phyloP scores from a whole-genome alignment of 192 early-diverging fungal genomes.

The Coemansia reversa region DNA sequence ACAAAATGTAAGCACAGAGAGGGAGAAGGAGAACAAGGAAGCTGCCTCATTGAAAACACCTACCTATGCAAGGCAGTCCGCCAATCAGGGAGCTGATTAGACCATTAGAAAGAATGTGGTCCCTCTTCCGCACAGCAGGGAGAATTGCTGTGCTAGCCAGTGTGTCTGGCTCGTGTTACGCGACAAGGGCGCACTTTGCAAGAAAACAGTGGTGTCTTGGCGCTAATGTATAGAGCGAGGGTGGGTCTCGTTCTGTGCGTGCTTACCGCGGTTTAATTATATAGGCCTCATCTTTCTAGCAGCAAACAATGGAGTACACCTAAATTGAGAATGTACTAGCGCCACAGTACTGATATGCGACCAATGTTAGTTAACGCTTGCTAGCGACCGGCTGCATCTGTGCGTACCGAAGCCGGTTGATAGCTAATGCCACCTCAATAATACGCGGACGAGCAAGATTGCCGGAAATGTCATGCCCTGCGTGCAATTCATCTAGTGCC shows the following conservation, averaged over 20 bases:
- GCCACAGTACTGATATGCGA: neutral
- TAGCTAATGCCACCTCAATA: conserved; percentile 54
- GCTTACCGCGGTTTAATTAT: neutral
- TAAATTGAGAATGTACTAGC: neutral
- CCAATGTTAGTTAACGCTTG: neutral
- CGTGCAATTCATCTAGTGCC: conserved; percentile 33
- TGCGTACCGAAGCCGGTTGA: conserved; percentile 48
- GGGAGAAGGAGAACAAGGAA: conserved; percentile 13
- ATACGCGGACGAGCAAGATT: conserved; percentile 52
- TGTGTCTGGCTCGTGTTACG: neutral
- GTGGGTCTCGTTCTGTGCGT: neutral
- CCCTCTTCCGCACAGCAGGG: conserved; percentile 14
- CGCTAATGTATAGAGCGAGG: neutral
- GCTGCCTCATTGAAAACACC: neutral
- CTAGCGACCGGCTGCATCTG: conserved; percentile 10
- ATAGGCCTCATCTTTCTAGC: neutral
- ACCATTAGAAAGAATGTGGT: conserved; percentile 13
- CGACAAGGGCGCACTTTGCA: neutral
- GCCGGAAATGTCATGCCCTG: conserved; percentile 21
- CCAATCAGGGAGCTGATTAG: conserved; percentile 17
- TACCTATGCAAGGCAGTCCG: neutral
- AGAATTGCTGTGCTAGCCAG: neutral
- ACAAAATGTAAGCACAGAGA: conserved; percentile 1
- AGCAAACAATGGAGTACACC: neutral
- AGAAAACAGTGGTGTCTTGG: neutral